Evolutionary conservation across 2,329 filamentous ascomycete species (phyloP).

Genomic region (Scedosporium aurantiacum): DNA sequence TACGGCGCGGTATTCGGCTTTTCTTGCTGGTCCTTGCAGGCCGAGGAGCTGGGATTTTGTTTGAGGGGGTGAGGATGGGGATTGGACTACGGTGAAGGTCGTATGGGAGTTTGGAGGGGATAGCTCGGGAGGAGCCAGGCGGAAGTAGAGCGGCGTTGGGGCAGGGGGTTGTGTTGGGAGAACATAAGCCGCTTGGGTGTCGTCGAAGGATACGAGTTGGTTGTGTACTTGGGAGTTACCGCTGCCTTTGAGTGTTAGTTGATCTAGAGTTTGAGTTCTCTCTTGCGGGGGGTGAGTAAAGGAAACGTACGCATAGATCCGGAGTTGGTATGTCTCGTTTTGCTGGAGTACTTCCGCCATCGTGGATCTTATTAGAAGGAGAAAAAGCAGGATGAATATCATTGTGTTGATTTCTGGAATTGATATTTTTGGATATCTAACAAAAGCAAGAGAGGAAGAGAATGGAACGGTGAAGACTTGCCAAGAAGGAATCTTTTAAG

Average conservation of each 20-base stretch:
- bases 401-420: neutral
- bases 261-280: neutral
- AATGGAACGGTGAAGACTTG: no score
- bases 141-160: neutral
- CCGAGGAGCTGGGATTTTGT: neutral
- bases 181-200: neutral
- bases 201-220: neutral
- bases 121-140: neutral
- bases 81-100: neutral
- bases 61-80: neutral
- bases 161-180: neutral
- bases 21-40: neutral
- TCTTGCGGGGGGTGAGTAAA: neutral
- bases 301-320: neutral
- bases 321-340: neutral
- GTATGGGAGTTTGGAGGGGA: neutral
- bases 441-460: no score
- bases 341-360: constrained; percentile 10
- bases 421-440: no score
- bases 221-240: neutral
- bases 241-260: neutral
- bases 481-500: no score
- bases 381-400: neutral
- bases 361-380: constrained; percentile 6
- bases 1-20: neutral